Percentiles rank a stretch among this genome's conserved stretches.
phyloP scores from a whole-genome alignment of 805 yeast genomes.

The Metschnikowia colocasiae region DNA sequence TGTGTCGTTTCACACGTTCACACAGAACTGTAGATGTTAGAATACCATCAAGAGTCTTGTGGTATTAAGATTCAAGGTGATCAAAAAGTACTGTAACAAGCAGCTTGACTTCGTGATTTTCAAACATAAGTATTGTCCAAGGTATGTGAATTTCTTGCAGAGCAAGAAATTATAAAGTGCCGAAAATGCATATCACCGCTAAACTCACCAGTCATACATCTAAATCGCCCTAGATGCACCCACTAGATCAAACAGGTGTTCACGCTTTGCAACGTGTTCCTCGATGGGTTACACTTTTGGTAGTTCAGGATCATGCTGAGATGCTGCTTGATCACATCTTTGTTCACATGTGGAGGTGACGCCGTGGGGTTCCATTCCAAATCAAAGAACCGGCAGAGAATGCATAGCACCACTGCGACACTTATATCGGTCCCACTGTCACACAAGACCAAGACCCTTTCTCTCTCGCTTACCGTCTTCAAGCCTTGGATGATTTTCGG shows the following conservation, averaged over 20 bases:
- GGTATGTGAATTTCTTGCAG: too few species aligned
- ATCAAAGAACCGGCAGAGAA: slow-evolving; percentile 47
- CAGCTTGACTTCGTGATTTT: too few species aligned
- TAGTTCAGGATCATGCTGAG: slow-evolving; percentile 43
- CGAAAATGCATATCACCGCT: too few species aligned
- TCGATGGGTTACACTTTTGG: slow-evolving; percentile 54
- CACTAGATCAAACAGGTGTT: slow-evolving; percentile 47
- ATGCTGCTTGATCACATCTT: slow-evolving; percentile 54
- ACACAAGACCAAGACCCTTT: slow-evolving; percentile 47
- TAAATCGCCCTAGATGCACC: too few species aligned
- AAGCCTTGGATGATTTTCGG: slow-evolving; percentile 37
- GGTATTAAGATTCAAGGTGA: too few species aligned
- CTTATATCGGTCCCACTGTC: slow-evolving; percentile 66
- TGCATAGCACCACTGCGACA: slow-evolving; percentile 52
- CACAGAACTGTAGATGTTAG: too few species aligned
- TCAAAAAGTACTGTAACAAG: too few species aligned
- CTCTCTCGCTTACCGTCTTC: slow-evolving; percentile 10
- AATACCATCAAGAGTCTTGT: too few species aligned
- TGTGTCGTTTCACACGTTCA: too few species aligned
- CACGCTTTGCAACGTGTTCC: slow-evolving; percentile 72
- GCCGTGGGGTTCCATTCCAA: slow-evolving; percentile 34
- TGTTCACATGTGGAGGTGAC: slow-evolving; percentile 30
- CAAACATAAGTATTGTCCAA: too few species aligned
- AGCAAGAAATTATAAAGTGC: too few species aligned
- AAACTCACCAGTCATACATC: too few species aligned